Evolutionary conservation across 768 basidiomycete genomes (phyloP).

Genomic region (Fibroporia radiculosa): DNA sequence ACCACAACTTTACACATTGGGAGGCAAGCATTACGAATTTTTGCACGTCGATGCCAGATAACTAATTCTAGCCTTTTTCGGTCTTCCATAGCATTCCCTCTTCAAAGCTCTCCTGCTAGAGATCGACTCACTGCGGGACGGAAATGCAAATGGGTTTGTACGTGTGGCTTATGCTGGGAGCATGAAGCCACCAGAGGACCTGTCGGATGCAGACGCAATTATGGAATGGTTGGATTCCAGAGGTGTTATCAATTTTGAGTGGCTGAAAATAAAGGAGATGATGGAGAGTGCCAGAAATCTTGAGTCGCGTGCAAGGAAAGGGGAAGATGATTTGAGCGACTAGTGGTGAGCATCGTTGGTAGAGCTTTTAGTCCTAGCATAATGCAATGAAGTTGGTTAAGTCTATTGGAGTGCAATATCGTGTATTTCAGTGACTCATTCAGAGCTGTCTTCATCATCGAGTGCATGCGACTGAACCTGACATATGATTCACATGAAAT

Average conservation of each 20-base stretch:
- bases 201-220: constrained; percentile 67
- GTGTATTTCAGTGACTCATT: background rate
- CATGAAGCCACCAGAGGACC: constrained; percentile 54
- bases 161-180: constrained; percentile 50
- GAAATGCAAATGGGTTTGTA: constrained; percentile 41
- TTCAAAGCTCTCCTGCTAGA: constrained; percentile 53
- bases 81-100: constrained; percentile 44
- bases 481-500: too few relatives aligned
- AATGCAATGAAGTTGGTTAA: too few relatives aligned
- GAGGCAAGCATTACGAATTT: constrained; percentile 44
- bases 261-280: constrained; percentile 62
- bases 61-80: background rate
- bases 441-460: too few relatives aligned
- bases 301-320: constrained; percentile 42
- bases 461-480: too few relatives aligned
- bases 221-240: constrained; percentile 77
- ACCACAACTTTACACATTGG: constrained; percentile 75
- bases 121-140: constrained; percentile 42
- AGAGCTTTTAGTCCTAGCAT: too few relatives aligned
- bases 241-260: constrained; percentile 57
- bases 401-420: background rate
- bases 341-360: too few relatives aligned
- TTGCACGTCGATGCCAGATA: background rate
- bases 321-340: constrained; percentile 37
- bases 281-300: constrained; percentile 68